These are phyloP conservation scores for Syzygium jambos DNA, from an alignment of 345 rosid species.

Conservation along the genomic window DNA sequence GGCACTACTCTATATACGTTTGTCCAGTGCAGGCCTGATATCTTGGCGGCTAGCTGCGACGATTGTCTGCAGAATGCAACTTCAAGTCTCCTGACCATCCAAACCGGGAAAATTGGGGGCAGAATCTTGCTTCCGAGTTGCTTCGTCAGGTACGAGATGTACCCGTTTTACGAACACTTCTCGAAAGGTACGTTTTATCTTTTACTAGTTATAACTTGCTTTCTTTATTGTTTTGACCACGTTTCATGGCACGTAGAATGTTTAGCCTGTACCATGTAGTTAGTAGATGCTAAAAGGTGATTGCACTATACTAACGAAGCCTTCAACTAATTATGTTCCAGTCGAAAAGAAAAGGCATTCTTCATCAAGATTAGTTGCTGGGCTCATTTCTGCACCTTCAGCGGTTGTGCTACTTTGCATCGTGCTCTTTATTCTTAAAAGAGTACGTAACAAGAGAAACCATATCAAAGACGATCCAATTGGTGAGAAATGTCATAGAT, in stretches of 20 bases:
- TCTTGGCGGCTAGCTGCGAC: not conserved
- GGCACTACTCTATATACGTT: not conserved
- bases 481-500: no score
- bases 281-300: not conserved
- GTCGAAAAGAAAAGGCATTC: not conserved
- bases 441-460: not conserved
- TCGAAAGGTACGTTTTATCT: no score
- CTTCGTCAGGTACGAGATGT: constrained; percentile 15
- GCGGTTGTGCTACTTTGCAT: not conserved
- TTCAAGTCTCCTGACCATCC: not conserved
- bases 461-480: no score
- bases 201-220: not conserved
- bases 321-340: not conserved
- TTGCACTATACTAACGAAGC: not conserved
- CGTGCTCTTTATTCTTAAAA: no score
- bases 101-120: constrained; percentile 7
- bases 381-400: not conserved
- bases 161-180: not conserved
- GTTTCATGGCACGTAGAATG: not conserved
- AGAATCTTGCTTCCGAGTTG: constrained; percentile 17
- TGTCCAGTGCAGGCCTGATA: constrained; percentile 18
- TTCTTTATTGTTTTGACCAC: not conserved
- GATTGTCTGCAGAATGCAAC: constrained; percentile 4
- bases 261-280: not conserved
- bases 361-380: not conserved